Conservation (phyloP, 2,329 filamentous ascomycete genomes). For the Clarireedia sp. region DNA sequence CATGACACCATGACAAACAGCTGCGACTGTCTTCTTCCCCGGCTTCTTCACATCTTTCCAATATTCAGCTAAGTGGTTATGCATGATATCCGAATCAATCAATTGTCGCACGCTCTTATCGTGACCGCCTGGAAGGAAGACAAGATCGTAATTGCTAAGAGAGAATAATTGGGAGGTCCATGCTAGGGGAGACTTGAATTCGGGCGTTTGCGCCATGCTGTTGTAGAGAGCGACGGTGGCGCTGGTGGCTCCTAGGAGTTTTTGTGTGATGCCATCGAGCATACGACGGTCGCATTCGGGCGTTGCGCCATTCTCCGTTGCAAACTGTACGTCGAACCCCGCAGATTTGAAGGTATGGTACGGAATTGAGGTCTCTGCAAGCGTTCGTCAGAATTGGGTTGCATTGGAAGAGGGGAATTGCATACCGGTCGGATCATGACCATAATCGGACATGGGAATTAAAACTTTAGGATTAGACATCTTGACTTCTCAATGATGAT, state of each 20-base stretch:
- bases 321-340: slow-evolving; percentile 41
- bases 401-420: not conserved
- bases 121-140: slow-evolving; percentile 45
- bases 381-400: not conserved
- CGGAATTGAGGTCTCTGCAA: slow-evolving; percentile 42
- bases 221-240: slow-evolving; percentile 36
- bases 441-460: slow-evolving; percentile 47
- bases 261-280: slow-evolving; percentile 41
- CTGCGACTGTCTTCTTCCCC: slow-evolving; percentile 37
- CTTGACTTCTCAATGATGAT: not conserved
- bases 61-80: slow-evolving; percentile 37
- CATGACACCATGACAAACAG: slow-evolving; percentile 47
- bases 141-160: slow-evolving; percentile 39
- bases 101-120: slow-evolving; percentile 44
- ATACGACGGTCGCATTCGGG: slow-evolving; percentile 43
- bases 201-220: slow-evolving; percentile 35
- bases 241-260: slow-evolving; percentile 40
- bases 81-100: slow-evolving; percentile 40
- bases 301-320: slow-evolving; percentile 40
- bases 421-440: slow-evolving; percentile 46
- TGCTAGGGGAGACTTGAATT: slow-evolving; percentile 36
- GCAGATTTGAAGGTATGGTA: slow-evolving; percentile 40
- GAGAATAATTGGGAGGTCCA: slow-evolving; percentile 39
- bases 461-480: slow-evolving; percentile 30
- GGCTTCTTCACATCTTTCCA: slow-evolving; percentile 41